phyloP scores from a whole-genome alignment of 176 grass and related monocot species.

The Oryza meridionalis region DNA sequence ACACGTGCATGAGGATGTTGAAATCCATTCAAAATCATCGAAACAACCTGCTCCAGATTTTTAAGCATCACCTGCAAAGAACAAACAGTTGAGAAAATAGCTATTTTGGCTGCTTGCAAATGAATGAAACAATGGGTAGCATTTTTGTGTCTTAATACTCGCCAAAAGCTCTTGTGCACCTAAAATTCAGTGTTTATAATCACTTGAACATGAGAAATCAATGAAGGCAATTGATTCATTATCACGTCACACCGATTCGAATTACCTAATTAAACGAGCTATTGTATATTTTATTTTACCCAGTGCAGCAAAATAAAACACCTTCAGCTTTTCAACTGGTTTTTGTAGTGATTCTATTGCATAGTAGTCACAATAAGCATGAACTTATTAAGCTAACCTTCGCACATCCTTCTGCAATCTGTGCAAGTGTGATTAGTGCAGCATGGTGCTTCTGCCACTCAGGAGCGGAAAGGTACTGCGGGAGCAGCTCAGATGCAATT shows the following conservation, averaged over 20 bases:
- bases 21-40: constrained; percentile 85
- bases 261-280: not conserved
- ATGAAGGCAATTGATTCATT: not conserved
- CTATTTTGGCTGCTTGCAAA: not conserved
- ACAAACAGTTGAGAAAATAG: constrained; percentile 33
- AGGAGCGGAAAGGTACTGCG: constrained; percentile 68
- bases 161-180: not conserved
- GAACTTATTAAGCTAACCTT: constrained; percentile 58
- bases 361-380: not conserved
- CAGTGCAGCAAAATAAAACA: constrained; percentile 10
- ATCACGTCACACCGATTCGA: not conserved
- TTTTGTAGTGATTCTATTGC: not conserved
- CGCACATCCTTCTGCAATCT: constrained; percentile 98
- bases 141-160: constrained; percentile 6
- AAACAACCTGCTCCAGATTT: constrained; percentile 94
- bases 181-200: constrained; percentile 23
- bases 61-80: constrained; percentile 84
- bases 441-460: constrained; percentile 99
- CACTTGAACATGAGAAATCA: not conserved
- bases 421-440: constrained; percentile 88
- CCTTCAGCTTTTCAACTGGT: not conserved
- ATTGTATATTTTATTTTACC: not conserved
- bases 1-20: constrained; percentile 85
- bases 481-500: constrained; percentile 84
- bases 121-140: not conserved